These are phyloP conservation scores for Trametes sanguinea DNA, from an alignment of 768 basidiomycete genomes.

Conservation along the genomic window DNA sequence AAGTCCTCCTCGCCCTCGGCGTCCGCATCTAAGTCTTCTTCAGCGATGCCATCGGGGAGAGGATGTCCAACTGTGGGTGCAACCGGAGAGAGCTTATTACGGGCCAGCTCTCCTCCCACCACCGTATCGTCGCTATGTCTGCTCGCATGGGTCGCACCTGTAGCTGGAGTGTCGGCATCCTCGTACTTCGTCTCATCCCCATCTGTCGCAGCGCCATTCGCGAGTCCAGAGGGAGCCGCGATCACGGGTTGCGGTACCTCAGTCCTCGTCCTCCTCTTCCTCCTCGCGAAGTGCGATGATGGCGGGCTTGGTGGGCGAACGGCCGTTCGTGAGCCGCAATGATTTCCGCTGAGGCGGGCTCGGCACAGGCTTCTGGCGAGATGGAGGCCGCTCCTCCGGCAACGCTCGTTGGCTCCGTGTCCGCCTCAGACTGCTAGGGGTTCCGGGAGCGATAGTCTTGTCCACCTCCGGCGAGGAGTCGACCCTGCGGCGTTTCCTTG, in stretches of 20 bases:
- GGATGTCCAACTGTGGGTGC: background rate
- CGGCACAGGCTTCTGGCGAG: background rate
- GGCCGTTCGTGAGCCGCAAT: constrained; percentile 8
- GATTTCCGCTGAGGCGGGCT: constrained; percentile 13
- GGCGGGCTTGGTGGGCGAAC: background rate
- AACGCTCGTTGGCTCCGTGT: constrained; percentile 9
- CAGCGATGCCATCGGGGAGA: constrained; percentile 18
- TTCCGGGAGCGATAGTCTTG: background rate
- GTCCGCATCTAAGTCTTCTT: constrained; percentile 23
- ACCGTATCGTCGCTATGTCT: constrained; percentile 63
- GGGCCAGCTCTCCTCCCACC: constrained; percentile 38
- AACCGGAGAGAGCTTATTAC: constrained; percentile 25
- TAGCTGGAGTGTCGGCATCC: constrained; percentile 54
- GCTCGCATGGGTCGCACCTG: constrained; percentile 41
- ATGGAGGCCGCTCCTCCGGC: background rate
- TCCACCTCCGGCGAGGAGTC: constrained; percentile 31
- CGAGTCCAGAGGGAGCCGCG: background rate
- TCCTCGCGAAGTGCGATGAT: constrained; percentile 3
- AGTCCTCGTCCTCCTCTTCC: constrained; percentile 19
- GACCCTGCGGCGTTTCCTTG: constrained; percentile 35
- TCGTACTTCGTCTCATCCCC: constrained; percentile 43
- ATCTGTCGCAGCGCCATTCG: constrained; percentile 9
- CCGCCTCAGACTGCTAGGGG: constrained; percentile 12
- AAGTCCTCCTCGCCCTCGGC: constrained; percentile 46
- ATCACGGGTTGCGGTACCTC: constrained; percentile 4